Evolutionary conservation across 2,329 filamentous ascomycete genomes (phyloP).

Genomic region (Xylaria sp.): DNA sequence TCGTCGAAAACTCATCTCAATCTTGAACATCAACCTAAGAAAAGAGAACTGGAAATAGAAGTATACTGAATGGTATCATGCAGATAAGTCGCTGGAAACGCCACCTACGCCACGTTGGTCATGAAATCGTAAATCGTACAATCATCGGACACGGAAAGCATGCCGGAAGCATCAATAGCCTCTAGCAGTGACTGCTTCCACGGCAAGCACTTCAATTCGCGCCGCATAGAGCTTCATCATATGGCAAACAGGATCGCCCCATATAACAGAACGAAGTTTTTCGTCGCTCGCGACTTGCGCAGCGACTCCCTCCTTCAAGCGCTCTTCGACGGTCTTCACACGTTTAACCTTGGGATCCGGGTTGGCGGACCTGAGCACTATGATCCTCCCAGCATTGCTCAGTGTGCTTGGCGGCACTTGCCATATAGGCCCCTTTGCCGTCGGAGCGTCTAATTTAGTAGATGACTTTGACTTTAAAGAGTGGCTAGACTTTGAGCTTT

Average conservation of each 20-base stretch:
- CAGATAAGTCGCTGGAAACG: conserved; percentile 8
- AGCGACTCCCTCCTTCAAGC: conserved; percentile 70
- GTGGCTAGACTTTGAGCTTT: conserved; percentile 43
- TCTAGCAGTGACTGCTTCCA: conserved; percentile 70
- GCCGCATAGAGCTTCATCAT: conserved; percentile 81
- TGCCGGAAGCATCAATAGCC: conserved; percentile 35
- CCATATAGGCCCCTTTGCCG: conserved; percentile 63
- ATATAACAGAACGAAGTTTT: conserved; percentile 75
- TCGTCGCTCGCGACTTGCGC: conserved; percentile 76
- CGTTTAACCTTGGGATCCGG: conserved; percentile 53
- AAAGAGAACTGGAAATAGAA: neutral
- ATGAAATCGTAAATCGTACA: conserved; percentile 31
- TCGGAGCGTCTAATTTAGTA: conserved; percentile 28
- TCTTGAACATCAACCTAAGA: conserved; percentile 48
- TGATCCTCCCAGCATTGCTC: conserved; percentile 75
- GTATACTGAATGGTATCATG: conserved; percentile 3
- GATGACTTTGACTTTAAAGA: conserved; percentile 38
- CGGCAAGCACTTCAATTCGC: conserved; percentile 77
- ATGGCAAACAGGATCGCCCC: conserved; percentile 85
- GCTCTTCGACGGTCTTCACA: conserved; percentile 61
- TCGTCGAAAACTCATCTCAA: neutral
- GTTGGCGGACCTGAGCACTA: conserved; percentile 70
- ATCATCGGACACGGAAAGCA: neutral
- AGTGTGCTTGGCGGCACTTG: conserved; percentile 72
- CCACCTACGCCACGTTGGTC: neutral